These are phyloP conservation scores for Citrullus amarus DNA, from an alignment of 306 rosid genomes.

Conservation along the genomic window DNA sequence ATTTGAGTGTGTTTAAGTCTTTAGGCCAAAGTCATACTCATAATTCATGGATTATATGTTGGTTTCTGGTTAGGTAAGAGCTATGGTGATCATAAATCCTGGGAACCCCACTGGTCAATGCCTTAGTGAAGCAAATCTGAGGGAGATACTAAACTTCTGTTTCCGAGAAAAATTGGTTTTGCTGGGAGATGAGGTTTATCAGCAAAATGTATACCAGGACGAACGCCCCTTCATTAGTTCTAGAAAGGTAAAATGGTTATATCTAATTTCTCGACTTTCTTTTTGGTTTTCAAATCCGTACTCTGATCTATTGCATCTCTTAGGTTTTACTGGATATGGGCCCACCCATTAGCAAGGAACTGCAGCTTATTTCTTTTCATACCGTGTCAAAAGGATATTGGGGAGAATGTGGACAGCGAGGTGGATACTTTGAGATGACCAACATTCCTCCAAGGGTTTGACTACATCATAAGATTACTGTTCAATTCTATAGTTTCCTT, in stretches of 20 bases:
- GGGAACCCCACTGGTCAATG: slow-evolving; percentile 99
- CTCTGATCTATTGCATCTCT: slow-evolving; percentile 7
- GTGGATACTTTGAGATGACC: slow-evolving; percentile 98
- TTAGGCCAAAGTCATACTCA: not conserved
- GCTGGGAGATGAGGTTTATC: slow-evolving; percentile 99
- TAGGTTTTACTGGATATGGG: slow-evolving; percentile 85
- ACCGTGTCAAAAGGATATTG: slow-evolving; percentile 89
- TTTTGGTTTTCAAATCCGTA: slow-evolving; percentile 6
- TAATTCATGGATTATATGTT: slow-evolving; percentile 6
- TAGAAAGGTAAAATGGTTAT: slow-evolving; percentile 46
- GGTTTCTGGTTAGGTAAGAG: slow-evolving; percentile 63
- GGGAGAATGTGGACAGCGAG: slow-evolving; percentile 99
- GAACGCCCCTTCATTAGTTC: slow-evolving; percentile 90
- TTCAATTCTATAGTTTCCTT: not conserved
- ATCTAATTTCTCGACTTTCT: slow-evolving; percentile 3
- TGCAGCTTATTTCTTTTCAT: slow-evolving; percentile 88
- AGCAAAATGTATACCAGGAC: slow-evolving; percentile 89
- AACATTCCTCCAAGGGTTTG: slow-evolving; percentile 88
- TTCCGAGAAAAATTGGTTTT: slow-evolving; percentile 65
- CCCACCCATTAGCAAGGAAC: slow-evolving; percentile 72
- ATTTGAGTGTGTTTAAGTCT: not conserved
- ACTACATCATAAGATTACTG: slow-evolving; percentile 7
- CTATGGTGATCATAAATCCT: slow-evolving; percentile 98
- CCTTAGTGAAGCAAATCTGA: slow-evolving; percentile 70
- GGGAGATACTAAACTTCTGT: slow-evolving; percentile 66